Base-by-base conservation (phyloP, 257 asterid species). In the Gentiana straminea region DNA sequence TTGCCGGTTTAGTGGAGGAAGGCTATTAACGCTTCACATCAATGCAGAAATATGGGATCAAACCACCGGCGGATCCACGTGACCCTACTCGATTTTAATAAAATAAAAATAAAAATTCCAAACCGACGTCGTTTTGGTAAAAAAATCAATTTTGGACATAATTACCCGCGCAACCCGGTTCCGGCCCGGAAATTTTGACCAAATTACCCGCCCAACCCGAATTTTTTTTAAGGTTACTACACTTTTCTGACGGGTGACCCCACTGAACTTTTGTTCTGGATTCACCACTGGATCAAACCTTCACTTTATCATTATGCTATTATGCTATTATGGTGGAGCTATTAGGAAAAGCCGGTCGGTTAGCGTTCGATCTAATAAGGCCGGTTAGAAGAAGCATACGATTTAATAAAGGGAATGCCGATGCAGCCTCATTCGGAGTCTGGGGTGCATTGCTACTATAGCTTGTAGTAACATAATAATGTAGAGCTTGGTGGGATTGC, bases 391-490 rank as follows among this genome's bases (percentile, higher is more conserved):
- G 94, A 81, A 59, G 98, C 93, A 2, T 71, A 79, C n/a, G 73
- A 65, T 69, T 60, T 91, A 79, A 84, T 87, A 51, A 81, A 78
- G 69, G 64, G 65, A 68, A 91, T 91, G 94, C 78, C 79, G 5
- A 68, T 59, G 71, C 54, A 51, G 79, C 83, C 96, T 57, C 90
- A 87, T 71, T 86, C 86, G 95, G 92, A 10, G 93, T 84, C 11
- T 87, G 96, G 98, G 96, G 98, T 32, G 95, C 95, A 7, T 75
- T 87, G 77, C 95, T 87, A 66, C 87, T 24, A 24, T 77, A 15
- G 94, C 76, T 58, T 91, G 96, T 69, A 91, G 93, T 69, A 82
- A 76, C 94, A 91, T 55, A 72, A 70, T 69, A 79, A 84, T 58
- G 72, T 87, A 35, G 93, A 91, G 51, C 78, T 91, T 45, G 98